Percentiles rank a stretch among this genome's conserved stretches.
phyloP scores from a whole-genome alignment of 228 moss, liverwort and hornwort species.

The Sphagnum magellanicum region DNA sequence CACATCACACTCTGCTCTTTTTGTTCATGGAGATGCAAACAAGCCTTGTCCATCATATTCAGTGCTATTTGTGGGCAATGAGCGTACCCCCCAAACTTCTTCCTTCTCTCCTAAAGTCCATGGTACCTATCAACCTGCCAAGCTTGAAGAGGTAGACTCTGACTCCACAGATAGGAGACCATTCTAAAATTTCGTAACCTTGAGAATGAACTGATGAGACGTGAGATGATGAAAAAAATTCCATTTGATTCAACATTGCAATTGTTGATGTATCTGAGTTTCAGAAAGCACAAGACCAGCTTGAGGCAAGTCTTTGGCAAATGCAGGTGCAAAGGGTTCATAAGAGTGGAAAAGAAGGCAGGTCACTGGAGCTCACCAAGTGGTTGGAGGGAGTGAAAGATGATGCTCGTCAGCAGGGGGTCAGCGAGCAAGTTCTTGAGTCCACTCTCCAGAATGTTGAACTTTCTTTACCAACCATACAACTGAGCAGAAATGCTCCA shows the following conservation, averaged over 20 bases:
- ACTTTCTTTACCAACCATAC: constrained; percentile 32
- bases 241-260: neutral
- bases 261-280: neutral
- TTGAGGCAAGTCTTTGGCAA: constrained; percentile 12
- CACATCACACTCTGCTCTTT: neutral
- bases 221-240: neutral
- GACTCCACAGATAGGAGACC: too few species aligned
- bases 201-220: too few species aligned
- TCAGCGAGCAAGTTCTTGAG: constrained; percentile 39
- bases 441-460: constrained; percentile 38
- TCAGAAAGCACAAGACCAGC: neutral
- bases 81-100: neutral
- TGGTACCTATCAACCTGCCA: neutral
- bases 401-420: constrained; percentile 38
- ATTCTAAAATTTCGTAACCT: too few species aligned
- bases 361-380: constrained; percentile 17
- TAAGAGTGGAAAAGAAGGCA: constrained; percentile 10
- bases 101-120: neutral
- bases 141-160: neutral
- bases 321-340: neutral
- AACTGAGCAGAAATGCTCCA: constrained; percentile 23
- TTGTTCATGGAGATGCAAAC: neutral
- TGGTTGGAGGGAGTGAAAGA: constrained; percentile 43
- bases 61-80: neutral
- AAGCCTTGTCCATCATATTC: neutral